phyloP scores from a whole-genome alignment of 768 basidiomycete species.

The Kwoniella sp. region DNA sequence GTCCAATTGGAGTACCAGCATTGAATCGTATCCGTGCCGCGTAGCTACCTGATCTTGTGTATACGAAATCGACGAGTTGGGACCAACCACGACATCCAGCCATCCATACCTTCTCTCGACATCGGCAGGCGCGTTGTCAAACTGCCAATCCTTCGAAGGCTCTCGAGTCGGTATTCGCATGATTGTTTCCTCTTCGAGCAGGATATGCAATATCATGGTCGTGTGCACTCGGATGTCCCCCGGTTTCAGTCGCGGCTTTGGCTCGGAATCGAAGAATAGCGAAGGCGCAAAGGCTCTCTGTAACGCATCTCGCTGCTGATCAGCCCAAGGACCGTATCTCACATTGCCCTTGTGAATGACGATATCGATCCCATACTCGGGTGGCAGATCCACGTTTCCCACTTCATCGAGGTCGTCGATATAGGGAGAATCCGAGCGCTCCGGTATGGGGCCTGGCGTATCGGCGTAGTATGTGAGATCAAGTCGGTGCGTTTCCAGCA shows the following conservation, averaged over 20 bases:
- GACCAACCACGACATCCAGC: constrained; percentile 69
- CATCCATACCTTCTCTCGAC: constrained; percentile 54
- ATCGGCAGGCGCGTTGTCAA: constrained; percentile 59
- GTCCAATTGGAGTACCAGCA: constrained; percentile 76
- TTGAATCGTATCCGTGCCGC: constrained; percentile 69
- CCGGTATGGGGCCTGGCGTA: constrained; percentile 54
- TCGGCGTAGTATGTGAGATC: constrained; percentile 86
- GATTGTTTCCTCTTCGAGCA: constrained; percentile 70
- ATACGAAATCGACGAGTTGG: constrained; percentile 80
- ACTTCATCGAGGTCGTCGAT: constrained; percentile 56
- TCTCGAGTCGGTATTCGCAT: constrained; percentile 88
- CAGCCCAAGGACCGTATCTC: constrained; percentile 93
- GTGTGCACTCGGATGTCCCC: constrained; percentile 83
- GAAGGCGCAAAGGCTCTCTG: constrained; percentile 81
- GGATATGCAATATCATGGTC: constrained; percentile 71
- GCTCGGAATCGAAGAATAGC: constrained; percentile 62
- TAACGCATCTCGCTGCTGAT: constrained; percentile 76
- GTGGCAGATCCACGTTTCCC: constrained; percentile 79
- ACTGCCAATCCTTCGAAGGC: constrained; percentile 93
- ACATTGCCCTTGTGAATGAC: constrained; percentile 69
- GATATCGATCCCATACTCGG: constrained; percentile 91
- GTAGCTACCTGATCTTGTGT: constrained; percentile 74
- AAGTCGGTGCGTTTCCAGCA: constrained; percentile 69
- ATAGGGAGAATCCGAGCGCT: constrained; percentile 8
- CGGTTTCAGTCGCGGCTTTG: constrained; percentile 58